Evolutionary conservation across 1,284 basidiomycete genomes (phyloP).

Genomic region (Sanghuangporus baumii): DNA sequence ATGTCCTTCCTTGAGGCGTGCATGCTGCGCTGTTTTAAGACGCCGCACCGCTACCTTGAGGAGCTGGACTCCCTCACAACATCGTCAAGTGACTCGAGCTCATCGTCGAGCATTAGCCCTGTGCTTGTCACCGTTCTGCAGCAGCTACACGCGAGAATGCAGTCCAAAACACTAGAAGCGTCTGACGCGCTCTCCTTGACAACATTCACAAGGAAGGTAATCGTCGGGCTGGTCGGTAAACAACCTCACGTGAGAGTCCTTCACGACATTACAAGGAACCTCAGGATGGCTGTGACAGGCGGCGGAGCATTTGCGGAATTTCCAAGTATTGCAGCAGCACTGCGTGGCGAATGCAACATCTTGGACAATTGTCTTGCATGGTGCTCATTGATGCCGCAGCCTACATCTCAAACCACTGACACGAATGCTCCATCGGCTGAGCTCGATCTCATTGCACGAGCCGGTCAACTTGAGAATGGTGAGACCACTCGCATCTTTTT

Average conservation of each 20-base stretch:
- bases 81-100: background rate
- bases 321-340: slow-evolving; percentile 37
- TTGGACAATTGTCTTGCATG: slow-evolving; percentile 31
- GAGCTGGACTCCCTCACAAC: slow-evolving; percentile 37
- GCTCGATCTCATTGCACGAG: slow-evolving; percentile 35
- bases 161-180: slow-evolving; percentile 44
- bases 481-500: slow-evolving; percentile 21
- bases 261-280: slow-evolving; percentile 33
- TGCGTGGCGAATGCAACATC: slow-evolving; percentile 41
- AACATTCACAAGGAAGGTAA: slow-evolving; percentile 56
- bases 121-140: slow-evolving; percentile 75
- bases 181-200: slow-evolving; percentile 60
- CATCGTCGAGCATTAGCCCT: slow-evolving; percentile 48
- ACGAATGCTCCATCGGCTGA: slow-evolving; percentile 23
- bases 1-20: slow-evolving; percentile 84
- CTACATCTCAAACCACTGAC: background rate
- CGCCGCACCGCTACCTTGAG: slow-evolving; percentile 86
- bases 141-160: slow-evolving; percentile 62
- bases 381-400: background rate
- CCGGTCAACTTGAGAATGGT: slow-evolving; percentile 39
- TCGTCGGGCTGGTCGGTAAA: slow-evolving; percentile 53
- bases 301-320: slow-evolving; percentile 28
- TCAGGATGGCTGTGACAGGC: slow-evolving; percentile 31
- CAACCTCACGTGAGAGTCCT: slow-evolving; percentile 35
- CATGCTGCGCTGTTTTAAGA: slow-evolving; percentile 77